Evolutionary conservation across 2,329 filamentous ascomycete species (phyloP), one percentile per base, ranked within the genome.

Genomic region (Colletotrichum higginsianum): DNA sequence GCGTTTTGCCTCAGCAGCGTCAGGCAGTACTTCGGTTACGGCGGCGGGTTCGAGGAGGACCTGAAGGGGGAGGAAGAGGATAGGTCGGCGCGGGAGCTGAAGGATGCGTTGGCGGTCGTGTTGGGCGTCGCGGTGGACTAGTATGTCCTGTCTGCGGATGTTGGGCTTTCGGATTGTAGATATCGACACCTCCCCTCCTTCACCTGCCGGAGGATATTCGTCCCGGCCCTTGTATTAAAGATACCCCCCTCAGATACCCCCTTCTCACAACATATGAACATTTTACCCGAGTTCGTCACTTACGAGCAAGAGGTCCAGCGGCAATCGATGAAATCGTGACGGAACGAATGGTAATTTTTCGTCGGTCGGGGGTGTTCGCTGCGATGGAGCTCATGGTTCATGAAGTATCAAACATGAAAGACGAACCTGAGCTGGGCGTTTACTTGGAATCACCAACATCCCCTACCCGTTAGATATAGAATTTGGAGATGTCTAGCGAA

Each of bases 91-190:
- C 42, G 42, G 42, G 62, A 65, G 26, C 50, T 65, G 11, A 65
- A 49, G 13, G 62, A 65, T 26, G n/a, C 62, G 4, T 16, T 57
- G 1, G n/a, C 62, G 3, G 40, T 65, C 40, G 52, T 65, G 50
- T 47, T 65, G 62, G 62, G 62, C 26, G 56, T 65, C 7, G 40
- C 42, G 50, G 62, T 65, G n/a, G 62, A 65, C 62, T 65, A 65
- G 42, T n/a, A 26, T 38, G 23, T 35, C 26, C 46, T 4, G 58
- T 3, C 18, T 35, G 12, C 16, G 4, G 26, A 8, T 2, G 12
- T 44, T 2, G 30, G 7, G 7, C 9, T 23, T 35, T 8, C 6
- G 7, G 13, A 38, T n/a, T 12, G 26, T 50, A 21, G 13, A 21
- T 4, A 12, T 23, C 23, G 18, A 3, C 7, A 8, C 4, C 47